These are phyloP conservation scores for Fusarium domesticum DNA, from an alignment of 2,329 filamentous ascomycete species.

Conservation along the genomic window DNA sequence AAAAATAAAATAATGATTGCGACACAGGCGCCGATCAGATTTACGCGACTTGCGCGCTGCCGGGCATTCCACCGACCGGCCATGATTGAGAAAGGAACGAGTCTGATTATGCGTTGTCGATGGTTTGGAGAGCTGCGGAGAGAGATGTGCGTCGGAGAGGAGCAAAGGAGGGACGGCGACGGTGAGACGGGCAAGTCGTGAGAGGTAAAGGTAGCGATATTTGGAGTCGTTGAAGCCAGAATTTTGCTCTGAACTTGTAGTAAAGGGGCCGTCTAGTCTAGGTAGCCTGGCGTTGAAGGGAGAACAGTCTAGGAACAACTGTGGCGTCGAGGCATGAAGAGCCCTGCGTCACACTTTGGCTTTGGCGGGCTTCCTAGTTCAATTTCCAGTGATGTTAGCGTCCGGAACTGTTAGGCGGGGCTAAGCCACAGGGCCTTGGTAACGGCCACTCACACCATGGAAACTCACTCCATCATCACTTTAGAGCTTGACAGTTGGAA, in stretches of 20 bases:
- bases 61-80: slow-evolving; percentile 27
- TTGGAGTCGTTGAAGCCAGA: not conserved
- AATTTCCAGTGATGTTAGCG: not conserved
- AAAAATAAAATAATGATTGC: slow-evolving; percentile 25
- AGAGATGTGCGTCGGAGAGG: not conserved
- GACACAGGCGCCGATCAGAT: slow-evolving; percentile 25
- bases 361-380: not conserved
- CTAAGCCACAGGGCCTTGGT: not conserved
- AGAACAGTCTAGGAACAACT: not conserved
- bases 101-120: slow-evolving; percentile 3
- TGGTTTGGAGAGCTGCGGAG: not conserved
- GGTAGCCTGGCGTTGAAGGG: not conserved
- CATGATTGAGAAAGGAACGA: slow-evolving; percentile 12
- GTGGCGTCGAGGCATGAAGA: not conserved
- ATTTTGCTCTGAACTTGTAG: not conserved
- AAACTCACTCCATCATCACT: not conserved
- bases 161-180: not conserved
- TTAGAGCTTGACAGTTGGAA: not conserved
- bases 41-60: slow-evolving; percentile 28
- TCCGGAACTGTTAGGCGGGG: not conserved
- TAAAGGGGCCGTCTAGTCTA: not conserved
- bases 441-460: not conserved
- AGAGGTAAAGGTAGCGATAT: not conserved
- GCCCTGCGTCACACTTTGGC: not conserved
- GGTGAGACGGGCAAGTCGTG: too few species aligned